These are phyloP conservation scores for Trichosporon sp. DNA, from an alignment of 1,284 basidiomycete species.

Conservation along the genomic window DNA sequence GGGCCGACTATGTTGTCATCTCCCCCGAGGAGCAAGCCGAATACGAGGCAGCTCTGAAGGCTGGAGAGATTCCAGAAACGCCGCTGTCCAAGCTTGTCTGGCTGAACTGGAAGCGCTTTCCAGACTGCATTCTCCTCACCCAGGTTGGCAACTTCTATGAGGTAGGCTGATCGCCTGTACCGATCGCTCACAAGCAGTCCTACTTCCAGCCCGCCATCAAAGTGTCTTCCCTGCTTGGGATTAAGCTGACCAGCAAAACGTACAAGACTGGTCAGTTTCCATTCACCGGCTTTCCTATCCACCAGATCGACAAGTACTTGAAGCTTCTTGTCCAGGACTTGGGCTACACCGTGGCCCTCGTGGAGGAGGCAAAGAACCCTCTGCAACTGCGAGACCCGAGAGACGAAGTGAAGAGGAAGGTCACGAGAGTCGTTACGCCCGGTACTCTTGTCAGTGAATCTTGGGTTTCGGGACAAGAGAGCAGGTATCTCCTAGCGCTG, in stretches of 20 bases:
- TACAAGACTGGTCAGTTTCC: slow-evolving; percentile 54
- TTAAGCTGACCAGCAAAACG: slow-evolving; percentile 38
- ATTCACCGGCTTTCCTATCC: slow-evolving; percentile 87
- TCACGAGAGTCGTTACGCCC: slow-evolving; percentile 80
- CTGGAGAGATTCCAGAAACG: slow-evolving; percentile 37
- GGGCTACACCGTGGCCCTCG: slow-evolving; percentile 78
- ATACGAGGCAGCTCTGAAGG: slow-evolving; percentile 22
- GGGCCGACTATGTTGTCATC: slow-evolving; percentile 7
- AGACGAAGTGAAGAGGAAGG: slow-evolving; percentile 55
- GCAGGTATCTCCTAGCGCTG: slow-evolving; percentile 80
- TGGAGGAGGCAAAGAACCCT: slow-evolving; percentile 69
- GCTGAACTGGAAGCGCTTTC: slow-evolving; percentile 67
- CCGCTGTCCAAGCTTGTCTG: slow-evolving; percentile 64
- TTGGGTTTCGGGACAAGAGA: slow-evolving; percentile 76
- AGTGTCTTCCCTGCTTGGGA: slow-evolving; percentile 64
- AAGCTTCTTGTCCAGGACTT: slow-evolving; percentile 77
- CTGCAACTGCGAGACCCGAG: not conserved
- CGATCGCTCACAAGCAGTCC: slow-evolving; percentile 56
- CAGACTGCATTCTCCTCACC: slow-evolving; percentile 82
- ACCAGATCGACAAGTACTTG: slow-evolving; percentile 77
- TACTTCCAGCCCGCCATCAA: slow-evolving; percentile 86
- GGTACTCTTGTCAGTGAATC: slow-evolving; percentile 87
- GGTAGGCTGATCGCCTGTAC: slow-evolving; percentile 51
- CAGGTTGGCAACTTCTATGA: slow-evolving; percentile 94
- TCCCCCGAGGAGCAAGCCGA: slow-evolving; percentile 14